Base-by-base conservation (phyloP, 2,329 filamentous ascomycete species). In the Tolypocladium tundrense region DNA sequence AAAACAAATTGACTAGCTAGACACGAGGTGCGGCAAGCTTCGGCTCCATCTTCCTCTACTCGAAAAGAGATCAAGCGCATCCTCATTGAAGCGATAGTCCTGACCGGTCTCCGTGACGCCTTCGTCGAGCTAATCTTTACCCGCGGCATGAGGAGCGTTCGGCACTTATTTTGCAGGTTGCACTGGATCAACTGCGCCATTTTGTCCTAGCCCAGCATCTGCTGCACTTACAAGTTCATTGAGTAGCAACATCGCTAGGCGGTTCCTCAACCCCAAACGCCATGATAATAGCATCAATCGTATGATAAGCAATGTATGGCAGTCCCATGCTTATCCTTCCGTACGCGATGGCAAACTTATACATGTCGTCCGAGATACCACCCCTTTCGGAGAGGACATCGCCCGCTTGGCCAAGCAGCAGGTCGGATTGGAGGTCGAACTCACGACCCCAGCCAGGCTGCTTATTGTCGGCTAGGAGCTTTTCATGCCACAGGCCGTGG, bases 331-430 rank as follows among this genome's bases (percentile, higher is more conserved):
- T 60, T 37, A 60, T 11, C 27, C 58, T 53, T 9, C 60, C 56
- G 27, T 52, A 61, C 3, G 58, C 58, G 27, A 61, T 57, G 8
- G 60, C 54, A 55, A 61, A 60, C 39, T 50, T 57, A 27, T 60
- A 55, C 21, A 59, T 53, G 14, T 61, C 60, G 37, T 50, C 56
- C 6, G 53, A 58, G 19, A 58, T 50, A 9, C 41, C 37, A 3
- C 51, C 54, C 48, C 31, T n/a, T 14, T 4, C n/a, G 24, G 24
- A 42, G n/a, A 61, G 56, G 41, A 58, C 8, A 13, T 60, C 56
- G 5, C 60, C 60, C 3, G 54, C 60, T n/a, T 33, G 24, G 21
- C 40, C 43, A 13, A 60, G 41, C 27, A 61, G 35, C 9, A 33
- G 27, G 19, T 57, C 60, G 7, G 58, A 61, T 14, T 45, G 24